Evolutionary conservation across 208 protist species (phyloP).

Genomic region (Acanthamoeba polyphaga): DNA sequence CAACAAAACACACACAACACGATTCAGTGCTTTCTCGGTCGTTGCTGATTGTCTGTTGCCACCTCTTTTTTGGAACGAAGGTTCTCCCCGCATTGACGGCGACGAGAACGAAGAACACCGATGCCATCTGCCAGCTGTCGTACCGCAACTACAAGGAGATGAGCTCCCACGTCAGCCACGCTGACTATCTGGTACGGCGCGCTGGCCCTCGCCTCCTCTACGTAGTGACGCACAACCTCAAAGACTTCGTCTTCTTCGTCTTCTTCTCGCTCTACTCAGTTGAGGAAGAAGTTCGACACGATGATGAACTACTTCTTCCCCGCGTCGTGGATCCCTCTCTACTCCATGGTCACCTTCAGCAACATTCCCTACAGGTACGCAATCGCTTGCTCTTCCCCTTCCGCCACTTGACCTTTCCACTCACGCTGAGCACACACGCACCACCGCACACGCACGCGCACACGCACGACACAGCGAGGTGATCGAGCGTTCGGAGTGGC

Average conservation of each 20-base stretch:
- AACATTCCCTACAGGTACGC: slow-evolving; percentile 59
- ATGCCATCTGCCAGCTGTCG: slow-evolving; percentile 84
- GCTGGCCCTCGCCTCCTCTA: not conserved
- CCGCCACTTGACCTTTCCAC: not conserved
- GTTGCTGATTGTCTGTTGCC: not conserved
- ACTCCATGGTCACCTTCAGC: slow-evolving; percentile 69
- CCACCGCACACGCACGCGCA: not conserved
- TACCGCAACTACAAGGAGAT: slow-evolving; percentile 85
- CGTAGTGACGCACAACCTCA: no score
- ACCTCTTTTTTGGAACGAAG: not conserved
- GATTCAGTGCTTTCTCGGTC: no score
- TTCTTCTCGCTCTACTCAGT: not conserved
- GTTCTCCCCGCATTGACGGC: slow-evolving; percentile 60
- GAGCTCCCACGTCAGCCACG: slow-evolving; percentile 76
- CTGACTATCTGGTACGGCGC: slow-evolving; percentile 15
- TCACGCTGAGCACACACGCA: not conserved
- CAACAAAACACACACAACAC: no score
- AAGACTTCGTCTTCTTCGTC: no score
- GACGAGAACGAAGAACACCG: slow-evolving; percentile 76
- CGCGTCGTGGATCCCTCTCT: slow-evolving; percentile 55
- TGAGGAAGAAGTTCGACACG: slow-evolving; percentile 69
- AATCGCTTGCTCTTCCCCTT: not conserved
- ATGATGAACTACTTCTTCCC: slow-evolving; percentile 61
- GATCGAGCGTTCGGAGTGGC: slow-evolving; percentile 41
- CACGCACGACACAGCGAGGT: slow-evolving; percentile 23